These are phyloP conservation scores for Solanum virginianum DNA, from an alignment of 257 asterid genomes.

Conservation along the genomic window DNA sequence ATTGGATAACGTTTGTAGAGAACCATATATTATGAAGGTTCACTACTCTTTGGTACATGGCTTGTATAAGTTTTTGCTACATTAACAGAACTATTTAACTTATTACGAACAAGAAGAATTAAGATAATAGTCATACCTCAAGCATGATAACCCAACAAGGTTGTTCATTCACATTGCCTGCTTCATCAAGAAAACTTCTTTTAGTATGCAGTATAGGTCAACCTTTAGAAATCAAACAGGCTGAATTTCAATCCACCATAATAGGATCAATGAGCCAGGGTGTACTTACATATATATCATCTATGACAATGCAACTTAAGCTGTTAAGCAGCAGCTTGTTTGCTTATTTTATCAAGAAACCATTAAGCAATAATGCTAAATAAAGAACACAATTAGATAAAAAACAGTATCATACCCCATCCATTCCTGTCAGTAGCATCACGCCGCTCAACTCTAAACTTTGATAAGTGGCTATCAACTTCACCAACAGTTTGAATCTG, in stretches of 20 bases:
- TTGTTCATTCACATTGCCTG: slow-evolving; percentile 60
- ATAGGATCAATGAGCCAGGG: background rate
- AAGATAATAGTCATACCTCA: slow-evolving; percentile 45
- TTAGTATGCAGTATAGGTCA: background rate
- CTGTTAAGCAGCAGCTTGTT: background rate
- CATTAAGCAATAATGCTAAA: background rate
- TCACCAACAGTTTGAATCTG: slow-evolving; percentile 79
- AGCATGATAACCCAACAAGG: slow-evolving; percentile 99
- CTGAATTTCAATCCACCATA: background rate
- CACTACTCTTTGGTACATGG: background rate
- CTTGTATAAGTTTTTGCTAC: background rate
- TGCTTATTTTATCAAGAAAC: background rate
- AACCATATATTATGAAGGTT: background rate
- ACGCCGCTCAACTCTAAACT: slow-evolving; percentile 76
- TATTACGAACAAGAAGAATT: background rate
- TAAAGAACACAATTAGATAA: slow-evolving; percentile 4
- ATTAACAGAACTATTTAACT: background rate
- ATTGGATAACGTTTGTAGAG: background rate
- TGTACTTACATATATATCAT: background rate
- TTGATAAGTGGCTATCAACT: slow-evolving; percentile 59
- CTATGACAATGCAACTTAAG: background rate
- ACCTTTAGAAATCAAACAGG: background rate
- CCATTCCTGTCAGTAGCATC: slow-evolving; percentile 90
- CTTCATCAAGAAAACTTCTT: slow-evolving; percentile 18
- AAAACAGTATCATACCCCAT: slow-evolving; percentile 58